phyloP scores from a whole-genome alignment of 2,329 filamentous ascomycete species.

The Botrytis cinerea region DNA sequence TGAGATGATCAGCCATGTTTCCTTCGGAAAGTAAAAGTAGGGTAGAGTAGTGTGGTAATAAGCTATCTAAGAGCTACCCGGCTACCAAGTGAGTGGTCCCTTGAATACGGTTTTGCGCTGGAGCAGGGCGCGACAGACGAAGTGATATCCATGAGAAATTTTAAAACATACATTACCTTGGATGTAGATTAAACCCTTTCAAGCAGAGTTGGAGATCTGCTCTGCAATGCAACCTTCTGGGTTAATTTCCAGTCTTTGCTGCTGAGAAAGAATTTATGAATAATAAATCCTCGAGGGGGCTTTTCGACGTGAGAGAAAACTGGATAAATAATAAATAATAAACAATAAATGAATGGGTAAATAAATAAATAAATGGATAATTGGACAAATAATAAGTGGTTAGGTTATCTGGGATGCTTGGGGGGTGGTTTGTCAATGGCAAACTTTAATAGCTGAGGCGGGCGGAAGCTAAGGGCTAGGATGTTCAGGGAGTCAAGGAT shows the following conservation, averaged over 20 bases:
- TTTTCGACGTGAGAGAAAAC: too few relatives aligned
- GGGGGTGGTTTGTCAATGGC: neutral
- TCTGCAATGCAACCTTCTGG: neutral
- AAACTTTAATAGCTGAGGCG: neutral
- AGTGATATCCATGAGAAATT: constrained; percentile 3
- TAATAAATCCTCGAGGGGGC: neutral
- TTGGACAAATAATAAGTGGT: too few relatives aligned
- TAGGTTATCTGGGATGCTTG: too few relatives aligned
- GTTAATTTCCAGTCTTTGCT: neutral
- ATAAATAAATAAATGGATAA: too few relatives aligned
- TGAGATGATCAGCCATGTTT: constrained; percentile 21
- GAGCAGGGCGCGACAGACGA: constrained; percentile 13
- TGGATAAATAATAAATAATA: neutral
- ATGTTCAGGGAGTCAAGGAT: neutral
- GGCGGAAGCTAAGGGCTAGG: neutral
- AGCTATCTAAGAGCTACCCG: constrained; percentile 9
- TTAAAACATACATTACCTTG: constrained; percentile 21
- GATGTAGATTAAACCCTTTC: constrained; percentile 17
- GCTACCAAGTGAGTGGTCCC: constrained; percentile 13
- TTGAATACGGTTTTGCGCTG: constrained; percentile 13
- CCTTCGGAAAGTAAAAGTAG: neutral
- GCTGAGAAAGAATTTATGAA: neutral
- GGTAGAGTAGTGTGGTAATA: neutral
- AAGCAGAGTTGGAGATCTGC: neutral
- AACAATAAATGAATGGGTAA: neutral